phyloP scores from a whole-genome alignment of 2,329 filamentous ascomycete species.

The Colletotrichum agaves region DNA sequence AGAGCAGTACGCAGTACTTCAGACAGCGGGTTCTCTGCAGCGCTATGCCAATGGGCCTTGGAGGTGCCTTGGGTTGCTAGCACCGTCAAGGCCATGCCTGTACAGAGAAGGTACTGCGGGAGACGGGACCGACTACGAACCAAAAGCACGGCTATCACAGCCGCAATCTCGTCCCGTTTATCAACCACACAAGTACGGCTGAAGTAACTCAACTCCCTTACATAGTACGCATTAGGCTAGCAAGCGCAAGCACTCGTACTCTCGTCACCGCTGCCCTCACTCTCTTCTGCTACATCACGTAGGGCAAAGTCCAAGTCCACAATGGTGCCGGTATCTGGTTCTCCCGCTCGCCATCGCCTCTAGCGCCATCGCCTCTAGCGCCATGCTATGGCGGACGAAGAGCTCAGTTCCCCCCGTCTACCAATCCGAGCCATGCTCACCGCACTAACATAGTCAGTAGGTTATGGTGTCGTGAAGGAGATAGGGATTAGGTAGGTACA shows the following conservation, averaged over 20 bases:
- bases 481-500: slow-evolving; percentile 6
- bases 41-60: background rate
- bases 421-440: slow-evolving; percentile 6
- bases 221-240: slow-evolving; percentile 23
- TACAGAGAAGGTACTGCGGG: slow-evolving; percentile 5
- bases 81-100: slow-evolving; percentile 17
- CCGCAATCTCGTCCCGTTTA: slow-evolving; percentile 16
- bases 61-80: background rate
- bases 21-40: too few relatives aligned
- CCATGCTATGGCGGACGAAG: background rate
- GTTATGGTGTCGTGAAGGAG: slow-evolving; percentile 3
- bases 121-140: slow-evolving; percentile 10
- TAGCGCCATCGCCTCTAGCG: too few relatives aligned
- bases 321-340: slow-evolving; percentile 23
- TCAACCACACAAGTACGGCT: slow-evolving; percentile 16
- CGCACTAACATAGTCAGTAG: slow-evolving; percentile 3
- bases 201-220: background rate
- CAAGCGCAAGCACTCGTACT: slow-evolving; percentile 3
- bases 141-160: slow-evolving; percentile 14
- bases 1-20: too few relatives aligned
- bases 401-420: slow-evolving; percentile 17
- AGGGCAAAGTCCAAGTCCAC: slow-evolving; percentile 11
- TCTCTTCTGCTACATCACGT: slow-evolving; percentile 2
- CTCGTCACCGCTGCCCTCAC: background rate
- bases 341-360: slow-evolving; percentile 31